Evolutionary conservation across 164 flowering plant species (phyloP), one percentile per base, ranked within the genome.

Genomic region (Nelumbo lutea): DNA sequence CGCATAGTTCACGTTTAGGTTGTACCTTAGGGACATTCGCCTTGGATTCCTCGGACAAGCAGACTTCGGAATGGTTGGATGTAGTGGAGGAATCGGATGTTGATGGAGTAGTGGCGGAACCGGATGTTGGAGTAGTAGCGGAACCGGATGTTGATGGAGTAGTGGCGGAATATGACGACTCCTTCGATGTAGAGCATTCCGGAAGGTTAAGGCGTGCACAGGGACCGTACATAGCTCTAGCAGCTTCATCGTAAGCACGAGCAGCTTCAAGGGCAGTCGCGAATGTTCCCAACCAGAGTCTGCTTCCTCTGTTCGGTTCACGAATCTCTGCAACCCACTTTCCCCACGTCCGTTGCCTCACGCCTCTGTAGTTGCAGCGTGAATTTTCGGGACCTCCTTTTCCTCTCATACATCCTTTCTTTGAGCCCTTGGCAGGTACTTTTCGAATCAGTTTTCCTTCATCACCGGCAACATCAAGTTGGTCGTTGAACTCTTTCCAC

Each of bases 301-400:
- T 77, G n/a, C 67, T 83, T 0, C 89, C 89, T 9, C 88, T 62
- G 15, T 85, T 81, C 1, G 93, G 90, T 75, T 85, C 86, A 1
- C 90, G 73, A 61, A 88, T 88, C 66, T 88, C 97, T 0, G 96
- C 90, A 2, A 91, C 95, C 95, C 97, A 91, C 71, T 88, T 89
- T 1, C 96, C 97, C 93, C 93, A 91, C 0, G 93, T 88, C 71
- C 96, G 81, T 80, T 92, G 98, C 74, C 98, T 76, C 2, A 90
- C 96, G 1, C 98, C 96, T 70, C 98, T 82, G 84, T 79, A 92
- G 9, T 75, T 81, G 63, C 89, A 85, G 0, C 14, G 46, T 0
- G 79, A 59, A 46, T 92, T 92, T 48, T 86, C 87, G 0, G 93
- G 98, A 11, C 98, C 96, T 11, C 98, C 96, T 71, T 90, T 90